These are phyloP conservation scores for Curvularia eragrostidis DNA, from an alignment of 2,329 filamentous ascomycete species.

Conservation along the genomic window DNA sequence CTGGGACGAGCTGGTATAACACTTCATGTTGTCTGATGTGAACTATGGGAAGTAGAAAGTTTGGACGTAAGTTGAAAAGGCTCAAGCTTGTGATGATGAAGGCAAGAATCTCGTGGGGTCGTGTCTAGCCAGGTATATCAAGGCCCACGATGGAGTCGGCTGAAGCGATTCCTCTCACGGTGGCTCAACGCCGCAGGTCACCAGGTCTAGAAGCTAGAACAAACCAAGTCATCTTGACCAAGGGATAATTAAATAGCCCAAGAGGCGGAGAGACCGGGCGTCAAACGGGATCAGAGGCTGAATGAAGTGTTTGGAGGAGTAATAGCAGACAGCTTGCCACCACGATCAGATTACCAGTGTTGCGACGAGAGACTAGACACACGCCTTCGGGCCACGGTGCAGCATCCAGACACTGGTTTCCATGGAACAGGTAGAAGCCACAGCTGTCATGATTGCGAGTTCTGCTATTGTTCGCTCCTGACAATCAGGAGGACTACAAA, in stretches of 20 bases:
- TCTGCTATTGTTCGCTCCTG: conserved; percentile 10
- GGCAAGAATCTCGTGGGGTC: background rate
- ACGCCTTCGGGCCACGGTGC: background rate
- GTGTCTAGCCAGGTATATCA: background rate
- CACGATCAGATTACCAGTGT: background rate
- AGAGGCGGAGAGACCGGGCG: background rate
- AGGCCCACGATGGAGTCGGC: background rate
- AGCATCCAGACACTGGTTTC: background rate
- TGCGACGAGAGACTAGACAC: background rate
- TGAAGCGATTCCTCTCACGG: background rate
- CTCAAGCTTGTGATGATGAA: background rate
- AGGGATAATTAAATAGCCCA: conserved; percentile 5
- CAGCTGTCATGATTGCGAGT: background rate
- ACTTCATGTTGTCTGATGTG: conserved; percentile 4
- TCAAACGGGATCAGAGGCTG: background rate
- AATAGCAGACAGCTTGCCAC: background rate
- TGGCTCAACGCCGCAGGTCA: background rate
- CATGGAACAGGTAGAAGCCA: conserved; percentile 8
- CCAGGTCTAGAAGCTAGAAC: background rate
- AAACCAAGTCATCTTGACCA: background rate
- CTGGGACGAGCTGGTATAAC: background rate
- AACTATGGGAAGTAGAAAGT: background rate
- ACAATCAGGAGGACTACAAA: conserved; percentile 12
- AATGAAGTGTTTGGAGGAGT: background rate
- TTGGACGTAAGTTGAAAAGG: background rate